Base-by-base conservation (phyloP, 768 basidiomycete genomes). In the Lactifluus echinatus region DNA sequence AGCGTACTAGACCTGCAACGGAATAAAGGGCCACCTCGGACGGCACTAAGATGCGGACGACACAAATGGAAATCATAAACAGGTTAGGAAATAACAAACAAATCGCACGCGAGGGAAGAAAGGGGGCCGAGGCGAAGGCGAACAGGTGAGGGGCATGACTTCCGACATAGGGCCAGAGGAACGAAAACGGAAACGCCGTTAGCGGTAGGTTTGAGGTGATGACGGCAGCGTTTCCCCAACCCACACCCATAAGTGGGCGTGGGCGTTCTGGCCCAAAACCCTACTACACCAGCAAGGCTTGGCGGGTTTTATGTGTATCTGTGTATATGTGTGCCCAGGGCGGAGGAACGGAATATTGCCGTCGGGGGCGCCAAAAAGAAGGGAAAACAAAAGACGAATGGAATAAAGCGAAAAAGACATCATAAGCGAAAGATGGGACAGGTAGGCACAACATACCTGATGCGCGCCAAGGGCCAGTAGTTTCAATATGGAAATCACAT, bases 391-490 rank as follows among this genome's bases (percentile, higher is more conserved):
- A 40, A 15, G 3, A 46, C 12, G 2, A 26, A 28, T 8, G 24
- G 24, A 29, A 21, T 17, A 37, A 12, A 19, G 33, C 17, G 28
- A 15, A 29, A 26, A 17, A 42, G 23, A 37, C 44, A 47, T 52
- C 40, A 53, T 50, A 60, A 58, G 51, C 46, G 57, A 61, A 54
- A 60, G 57, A 61, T 53, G 45, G 23, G 51, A 24, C 40, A n/a
- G 28, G 50, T 29, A 54, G 50, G 61, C 43, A 52, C 76, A 45
- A 23, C 55, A 70, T 70, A 79, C 78, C 57, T 69, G 70, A 64
- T 87, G 85, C 24, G 87, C 88, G 10, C 82, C 85, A 21, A 89
- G 66, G 1, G 87, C 85, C 59, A 80, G 77, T 10, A 80, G 64
- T 64, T 85, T 84, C 52, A 87, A 63, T 28, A 83, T 71, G 45